phyloP scores from a whole-genome alignment of 176 grass and related monocot species.

The Urochloa ruziziensis region DNA sequence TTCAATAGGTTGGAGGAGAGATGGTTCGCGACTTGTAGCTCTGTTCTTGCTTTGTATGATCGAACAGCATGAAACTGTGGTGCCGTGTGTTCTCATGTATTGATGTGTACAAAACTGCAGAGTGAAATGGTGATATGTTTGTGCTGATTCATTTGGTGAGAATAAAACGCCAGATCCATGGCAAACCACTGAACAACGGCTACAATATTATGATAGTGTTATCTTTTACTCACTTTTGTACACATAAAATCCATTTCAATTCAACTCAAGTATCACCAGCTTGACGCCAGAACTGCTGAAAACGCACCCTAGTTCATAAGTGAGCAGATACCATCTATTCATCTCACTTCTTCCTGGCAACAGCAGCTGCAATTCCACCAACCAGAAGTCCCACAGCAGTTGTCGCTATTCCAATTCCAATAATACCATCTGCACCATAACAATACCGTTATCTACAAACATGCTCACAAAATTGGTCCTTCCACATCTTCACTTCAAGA shows the following conservation, averaged over 20 bases:
- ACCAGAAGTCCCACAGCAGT: constrained; percentile 71
- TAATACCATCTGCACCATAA: constrained; percentile 64
- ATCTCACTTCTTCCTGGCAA: constrained; percentile 65
- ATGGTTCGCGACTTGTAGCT: neutral
- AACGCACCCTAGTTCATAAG: neutral
- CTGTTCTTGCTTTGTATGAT: neutral
- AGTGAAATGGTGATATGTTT: neutral
- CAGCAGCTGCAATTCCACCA: constrained; percentile 76
- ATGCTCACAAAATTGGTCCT: neutral
- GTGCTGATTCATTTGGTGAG: neutral
- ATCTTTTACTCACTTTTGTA: constrained; percentile 26
- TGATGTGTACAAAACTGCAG: constrained; percentile 1
- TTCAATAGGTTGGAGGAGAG: neutral
- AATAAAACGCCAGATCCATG: neutral
- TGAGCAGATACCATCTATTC: neutral
- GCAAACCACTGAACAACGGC: neutral
- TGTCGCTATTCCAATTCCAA: constrained; percentile 86
- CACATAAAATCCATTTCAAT: neutral
- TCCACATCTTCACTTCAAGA: neutral
- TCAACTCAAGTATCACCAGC: neutral
- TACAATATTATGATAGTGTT: neutral
- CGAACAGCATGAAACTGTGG: neutral
- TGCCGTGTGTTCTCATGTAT: neutral
- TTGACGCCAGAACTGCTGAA: neutral
- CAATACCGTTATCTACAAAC: neutral